Conservation (phyloP, 2,329 filamentous ascomycete genomes). For the Falciphora oryzae region DNA sequence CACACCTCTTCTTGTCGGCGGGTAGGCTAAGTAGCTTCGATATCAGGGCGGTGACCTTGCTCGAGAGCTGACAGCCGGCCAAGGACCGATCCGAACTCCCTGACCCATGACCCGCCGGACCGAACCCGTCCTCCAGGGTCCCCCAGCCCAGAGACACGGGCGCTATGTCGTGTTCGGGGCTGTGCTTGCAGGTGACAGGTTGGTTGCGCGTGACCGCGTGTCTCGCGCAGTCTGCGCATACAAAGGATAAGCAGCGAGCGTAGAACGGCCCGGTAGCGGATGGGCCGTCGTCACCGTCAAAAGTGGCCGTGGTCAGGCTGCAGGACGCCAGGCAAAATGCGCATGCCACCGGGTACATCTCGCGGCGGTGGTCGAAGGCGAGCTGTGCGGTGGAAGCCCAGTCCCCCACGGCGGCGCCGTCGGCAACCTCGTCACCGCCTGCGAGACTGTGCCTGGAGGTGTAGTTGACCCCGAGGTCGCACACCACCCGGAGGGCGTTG, state of each 20-base stretch:
- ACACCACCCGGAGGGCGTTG: conserved; percentile 37
- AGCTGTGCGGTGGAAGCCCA: neutral
- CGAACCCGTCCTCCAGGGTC: neutral
- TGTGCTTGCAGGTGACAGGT: neutral
- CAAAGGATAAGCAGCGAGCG: neutral
- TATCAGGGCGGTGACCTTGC: neutral
- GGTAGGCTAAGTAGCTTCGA: neutral
- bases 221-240: neutral
- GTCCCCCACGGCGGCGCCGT: neutral
- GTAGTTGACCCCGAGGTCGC: conserved; percentile 38
- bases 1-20: too few species aligned
- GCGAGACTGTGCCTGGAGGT: conserved; percentile 19
- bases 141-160: neutral
- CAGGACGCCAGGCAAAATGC: neutral
- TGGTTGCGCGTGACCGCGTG: neutral
- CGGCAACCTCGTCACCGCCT: too few species aligned
- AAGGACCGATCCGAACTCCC: neutral
- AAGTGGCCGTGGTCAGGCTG: neutral
- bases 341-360: neutral
- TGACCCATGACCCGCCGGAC: neutral
- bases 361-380: neutral
- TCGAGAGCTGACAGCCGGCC: neutral
- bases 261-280: neutral
- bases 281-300: neutral
- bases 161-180: neutral